Evolutionary conservation across 2,329 filamentous ascomycete genomes (phyloP), one percentile per base, ranked within the genome.

Genomic region (Scedosporium apiospermum): DNA sequence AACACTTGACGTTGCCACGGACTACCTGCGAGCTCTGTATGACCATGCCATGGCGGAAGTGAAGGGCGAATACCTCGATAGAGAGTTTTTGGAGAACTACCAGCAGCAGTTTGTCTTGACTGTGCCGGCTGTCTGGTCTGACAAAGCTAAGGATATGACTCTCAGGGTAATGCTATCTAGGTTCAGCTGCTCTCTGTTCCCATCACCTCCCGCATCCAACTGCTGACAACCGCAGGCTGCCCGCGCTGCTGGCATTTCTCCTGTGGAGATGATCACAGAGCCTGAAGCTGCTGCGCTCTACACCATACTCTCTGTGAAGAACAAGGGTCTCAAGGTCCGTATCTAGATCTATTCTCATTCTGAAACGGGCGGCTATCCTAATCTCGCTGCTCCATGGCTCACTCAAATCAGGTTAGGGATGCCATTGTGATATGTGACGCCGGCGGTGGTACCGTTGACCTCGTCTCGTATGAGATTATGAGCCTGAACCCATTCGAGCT

Each of bases 401-500:
- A 27, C 26, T 27, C 26, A 27, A 27, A 27, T 27, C 26, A 58
- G 57, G 9, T 9, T 26, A 38, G 57, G 4, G 27, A 58, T 42
- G 27, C 34, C 34, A 12, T 58, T 9, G 30, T 58, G n/a, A 41
- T 58, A 1, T 58, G 57, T 21, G 57, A 58, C 14, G 57, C 57
- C 5, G 57, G 57, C 38, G 57, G 57, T 18, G 57, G 57, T 6
- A 58, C 57, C 4, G 57, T 58, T 16, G 57, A 58, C 14, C 57
- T 58, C 1, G 57, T 58, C 6, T 58, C 57, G 27, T 58, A 58
- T 21, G 57, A 58, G 34, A 58, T 58, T 21, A 4, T 21, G 34
- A 58, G 57, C 57, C 16, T 58, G 57, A 18, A 58, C 57, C 57
- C 57, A 18, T 58, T 58, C 27, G 21, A 58, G 34, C 57, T 58